phyloP scores from a whole-genome alignment of 2,329 filamentous ascomycete genomes.

The Fonsecaea nubica region DNA sequence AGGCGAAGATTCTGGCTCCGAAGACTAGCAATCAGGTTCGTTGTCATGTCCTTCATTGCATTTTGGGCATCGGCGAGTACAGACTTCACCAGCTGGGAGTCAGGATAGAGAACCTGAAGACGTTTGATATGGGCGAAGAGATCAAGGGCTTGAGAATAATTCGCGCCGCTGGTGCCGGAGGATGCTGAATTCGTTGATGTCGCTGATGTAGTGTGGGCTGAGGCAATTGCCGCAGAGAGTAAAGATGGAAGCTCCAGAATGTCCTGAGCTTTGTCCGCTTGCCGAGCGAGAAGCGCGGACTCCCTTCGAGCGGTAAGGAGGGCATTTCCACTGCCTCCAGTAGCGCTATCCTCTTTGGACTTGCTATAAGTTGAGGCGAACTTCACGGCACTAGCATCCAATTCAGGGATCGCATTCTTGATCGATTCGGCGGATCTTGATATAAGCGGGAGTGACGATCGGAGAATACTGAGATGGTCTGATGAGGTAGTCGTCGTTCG shows the following conservation, averaged over 20 bases:
- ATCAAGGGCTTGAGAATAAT: slow-evolving; percentile 88
- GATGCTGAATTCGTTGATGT: slow-evolving; percentile 48
- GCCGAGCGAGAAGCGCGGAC: slow-evolving; percentile 80
- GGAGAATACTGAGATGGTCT: slow-evolving; percentile 75
- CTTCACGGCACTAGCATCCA: slow-evolving; percentile 77
- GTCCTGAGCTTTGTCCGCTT: slow-evolving; percentile 87
- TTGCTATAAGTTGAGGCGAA: slow-evolving; percentile 87
- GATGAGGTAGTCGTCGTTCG: slow-evolving; percentile 82
- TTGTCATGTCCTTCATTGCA: slow-evolving; percentile 86
- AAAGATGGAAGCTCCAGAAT: slow-evolving; percentile 88
- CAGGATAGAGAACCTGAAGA: slow-evolving; percentile 79
- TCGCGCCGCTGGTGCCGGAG: slow-evolving; percentile 60
- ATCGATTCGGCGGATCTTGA: slow-evolving; percentile 70
- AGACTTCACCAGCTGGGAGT: slow-evolving; percentile 74
- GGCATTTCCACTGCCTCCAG: slow-evolving; percentile 62
- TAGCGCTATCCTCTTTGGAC: slow-evolving; percentile 51
- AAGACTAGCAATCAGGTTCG: slow-evolving; percentile 78
- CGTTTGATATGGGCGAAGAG: slow-evolving; percentile 92
- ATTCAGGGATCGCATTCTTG: slow-evolving; percentile 72
- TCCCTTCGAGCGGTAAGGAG: slow-evolving; percentile 76
- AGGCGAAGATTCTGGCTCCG: slow-evolving; percentile 77
- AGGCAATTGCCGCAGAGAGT: slow-evolving; percentile 73
- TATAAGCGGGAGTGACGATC: slow-evolving; percentile 73
- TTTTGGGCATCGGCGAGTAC: slow-evolving; percentile 79
- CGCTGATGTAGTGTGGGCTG: slow-evolving; percentile 42